Evolutionary conservation across 208 protist genomes (phyloP).

Genomic region (Vickermania spadyakhi): DNA sequence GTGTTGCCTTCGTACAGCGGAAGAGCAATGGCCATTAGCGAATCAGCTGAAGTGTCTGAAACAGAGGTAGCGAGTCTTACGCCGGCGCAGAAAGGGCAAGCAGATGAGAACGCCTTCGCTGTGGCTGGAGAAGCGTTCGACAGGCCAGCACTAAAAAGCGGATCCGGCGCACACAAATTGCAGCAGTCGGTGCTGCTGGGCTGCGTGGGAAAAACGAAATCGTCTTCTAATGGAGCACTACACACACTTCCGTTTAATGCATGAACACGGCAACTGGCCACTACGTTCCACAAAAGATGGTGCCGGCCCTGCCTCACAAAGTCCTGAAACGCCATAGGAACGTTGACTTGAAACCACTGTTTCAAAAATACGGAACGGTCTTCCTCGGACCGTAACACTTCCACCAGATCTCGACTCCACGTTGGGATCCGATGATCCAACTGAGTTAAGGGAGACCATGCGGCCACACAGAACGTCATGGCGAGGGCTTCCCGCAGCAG

Average conservation of each 20-base stretch:
- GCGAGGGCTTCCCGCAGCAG: conserved; percentile 42
- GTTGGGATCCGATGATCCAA: neutral
- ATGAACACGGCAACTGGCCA: conserved; percentile 57
- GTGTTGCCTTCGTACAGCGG: neutral
- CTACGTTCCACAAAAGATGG: conserved; percentile 60
- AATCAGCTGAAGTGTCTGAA: neutral
- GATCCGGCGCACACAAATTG: too few species aligned
- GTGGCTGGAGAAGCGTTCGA: too few species aligned
- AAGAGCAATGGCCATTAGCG: conserved; percentile 1
- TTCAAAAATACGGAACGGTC: conserved; percentile 40
- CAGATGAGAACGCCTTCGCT: too few species aligned
- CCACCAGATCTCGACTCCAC: conserved; percentile 21
- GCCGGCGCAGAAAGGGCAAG: conserved; percentile 26
- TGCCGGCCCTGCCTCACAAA: conserved; percentile 12
- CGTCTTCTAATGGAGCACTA: too few species aligned
- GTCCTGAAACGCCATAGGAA: conserved; percentile 18
- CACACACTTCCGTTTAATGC: conserved; percentile 11
- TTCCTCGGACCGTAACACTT: conserved; percentile 30
- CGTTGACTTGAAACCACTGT: conserved; percentile 27
- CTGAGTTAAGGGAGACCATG: conserved; percentile 3
- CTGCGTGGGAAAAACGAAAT: too few species aligned
- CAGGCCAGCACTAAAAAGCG: too few species aligned
- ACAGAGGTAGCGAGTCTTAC: neutral
- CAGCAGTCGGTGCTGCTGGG: too few species aligned
- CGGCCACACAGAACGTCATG: conserved; percentile 32